These are phyloP conservation scores for Senna siamea DNA, from an alignment of 306 rosid species.

Conservation along the genomic window DNA sequence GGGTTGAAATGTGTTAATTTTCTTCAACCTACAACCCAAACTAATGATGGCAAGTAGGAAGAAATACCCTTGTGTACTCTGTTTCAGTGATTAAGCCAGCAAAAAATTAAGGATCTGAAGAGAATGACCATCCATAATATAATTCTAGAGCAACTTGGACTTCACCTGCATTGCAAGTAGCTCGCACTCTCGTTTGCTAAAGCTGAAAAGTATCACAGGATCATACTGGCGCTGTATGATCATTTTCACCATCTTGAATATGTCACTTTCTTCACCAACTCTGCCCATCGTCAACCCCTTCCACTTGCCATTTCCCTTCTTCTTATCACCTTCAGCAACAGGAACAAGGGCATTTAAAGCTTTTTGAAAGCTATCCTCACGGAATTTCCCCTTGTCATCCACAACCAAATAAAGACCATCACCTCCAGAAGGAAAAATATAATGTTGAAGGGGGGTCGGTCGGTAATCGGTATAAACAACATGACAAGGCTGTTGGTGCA, in stretches of 20 bases:
- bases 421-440: conserved; percentile 86
- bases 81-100: not conserved
- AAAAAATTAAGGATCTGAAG: not conserved
- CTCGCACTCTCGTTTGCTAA: conserved; percentile 97
- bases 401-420: conserved; percentile 88
- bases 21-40: too few species aligned
- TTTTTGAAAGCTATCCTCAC: conserved; percentile 87
- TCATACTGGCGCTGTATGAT: conserved; percentile 93
- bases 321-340: conserved; percentile 56
- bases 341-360: conserved; percentile 80
- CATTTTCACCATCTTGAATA: conserved; percentile 98
- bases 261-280: conserved; percentile 81
- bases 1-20: too few species aligned
- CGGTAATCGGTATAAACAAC: conserved; percentile 93
- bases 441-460: conserved; percentile 97
- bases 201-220: conserved; percentile 93
- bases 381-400: conserved; percentile 85
- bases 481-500: conserved; percentile 94
- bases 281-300: conserved; percentile 70
- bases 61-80: not conserved
- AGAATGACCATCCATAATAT: not conserved
- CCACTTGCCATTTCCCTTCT: conserved; percentile 70
- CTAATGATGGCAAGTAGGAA: too few species aligned
- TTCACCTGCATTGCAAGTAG: conserved; percentile 95
- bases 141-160: conserved; percentile 5